phyloP scores from a whole-genome alignment of 352 stramenopile genomes.

The Phytophthora ramorum region DNA sequence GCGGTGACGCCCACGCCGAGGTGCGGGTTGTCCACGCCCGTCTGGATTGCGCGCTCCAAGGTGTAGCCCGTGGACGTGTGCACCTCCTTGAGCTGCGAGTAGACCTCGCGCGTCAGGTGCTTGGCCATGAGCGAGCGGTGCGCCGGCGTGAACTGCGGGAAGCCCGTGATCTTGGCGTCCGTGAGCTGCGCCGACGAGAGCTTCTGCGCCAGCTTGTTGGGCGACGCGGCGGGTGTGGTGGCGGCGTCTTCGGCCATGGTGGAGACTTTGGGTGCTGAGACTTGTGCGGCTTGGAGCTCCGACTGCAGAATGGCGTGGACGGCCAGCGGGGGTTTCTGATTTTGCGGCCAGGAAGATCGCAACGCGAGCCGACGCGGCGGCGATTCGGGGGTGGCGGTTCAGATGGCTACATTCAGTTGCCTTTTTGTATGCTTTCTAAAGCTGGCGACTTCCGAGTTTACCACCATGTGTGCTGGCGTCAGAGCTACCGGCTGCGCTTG shows the following conservation, averaged over 20 bases:
- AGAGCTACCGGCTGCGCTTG: too few relatives aligned
- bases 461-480: too few relatives aligned
- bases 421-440: too few relatives aligned
- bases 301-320: constrained; percentile 28
- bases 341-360: constrained; percentile 21
- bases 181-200: constrained; percentile 80
- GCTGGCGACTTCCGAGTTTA: too few relatives aligned
- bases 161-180: constrained; percentile 70
- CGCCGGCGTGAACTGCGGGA: constrained; percentile 75
- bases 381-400: constrained; percentile 14
- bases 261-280: neutral
- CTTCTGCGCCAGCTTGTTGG: constrained; percentile 84
- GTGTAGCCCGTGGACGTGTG: constrained; percentile 77
- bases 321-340: neutral
- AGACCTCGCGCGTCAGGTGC: constrained; percentile 72
- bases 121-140: constrained; percentile 82
- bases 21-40: constrained; percentile 81
- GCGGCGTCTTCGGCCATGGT: constrained; percentile 44
- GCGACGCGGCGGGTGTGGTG: constrained; percentile 39
- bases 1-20: constrained; percentile 68
- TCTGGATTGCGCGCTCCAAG: constrained; percentile 78
- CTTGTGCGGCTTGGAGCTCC: constrained; percentile 15
- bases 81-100: constrained; percentile 70
- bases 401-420: constrained; percentile 13
- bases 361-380: constrained; percentile 13